Percentiles rank a stretch among this genome's conserved stretches.
These are phyloP conservation scores for Umbilicus rupestris DNA, from an alignment of 164 flowering plant species.

Conservation along the genomic window DNA sequence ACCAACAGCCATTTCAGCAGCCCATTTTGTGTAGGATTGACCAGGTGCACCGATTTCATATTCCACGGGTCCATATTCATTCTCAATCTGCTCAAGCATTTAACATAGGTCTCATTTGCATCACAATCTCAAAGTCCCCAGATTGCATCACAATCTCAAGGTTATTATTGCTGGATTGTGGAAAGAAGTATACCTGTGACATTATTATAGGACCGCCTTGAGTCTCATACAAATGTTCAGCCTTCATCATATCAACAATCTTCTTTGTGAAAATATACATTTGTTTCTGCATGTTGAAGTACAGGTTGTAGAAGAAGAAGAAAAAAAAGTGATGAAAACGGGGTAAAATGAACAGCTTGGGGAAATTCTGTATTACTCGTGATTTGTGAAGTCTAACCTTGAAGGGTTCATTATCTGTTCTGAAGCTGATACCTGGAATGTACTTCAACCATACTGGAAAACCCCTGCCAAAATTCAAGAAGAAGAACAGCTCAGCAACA, in stretches of 20 bases:
- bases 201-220: conserved; percentile 98
- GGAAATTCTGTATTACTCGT: too few relatives aligned
- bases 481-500: background rate
- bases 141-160: background rate
- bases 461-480: conserved; percentile 54
- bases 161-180: background rate
- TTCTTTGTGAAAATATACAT: conserved; percentile 73
- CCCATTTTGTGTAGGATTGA: conserved; percentile 50
- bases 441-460: conserved; percentile 98
- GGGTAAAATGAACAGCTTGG: background rate
- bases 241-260: conserved; percentile 92
- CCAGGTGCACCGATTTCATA: conserved; percentile 52
- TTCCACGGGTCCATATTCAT: conserved; percentile 71
- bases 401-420: conserved; percentile 90
- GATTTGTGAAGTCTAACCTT: conserved; percentile 50
- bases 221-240: conserved; percentile 58
- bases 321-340: background rate
- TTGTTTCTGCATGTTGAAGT: conserved; percentile 35
- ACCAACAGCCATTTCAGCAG: conserved; percentile 65
- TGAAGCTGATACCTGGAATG: conserved; percentile 77
- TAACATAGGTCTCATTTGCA: conserved; percentile 5
- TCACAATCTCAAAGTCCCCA: background rate
- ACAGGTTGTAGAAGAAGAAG: too few relatives aligned
- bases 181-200: conserved; percentile 51
- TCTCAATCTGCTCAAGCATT: conserved; percentile 46